Percentiles rank a stretch among this genome's conserved stretches.
Conservation (phyloP, 2,329 filamentous ascomycete genomes). For the Colletotrichum graminicola region DNA sequence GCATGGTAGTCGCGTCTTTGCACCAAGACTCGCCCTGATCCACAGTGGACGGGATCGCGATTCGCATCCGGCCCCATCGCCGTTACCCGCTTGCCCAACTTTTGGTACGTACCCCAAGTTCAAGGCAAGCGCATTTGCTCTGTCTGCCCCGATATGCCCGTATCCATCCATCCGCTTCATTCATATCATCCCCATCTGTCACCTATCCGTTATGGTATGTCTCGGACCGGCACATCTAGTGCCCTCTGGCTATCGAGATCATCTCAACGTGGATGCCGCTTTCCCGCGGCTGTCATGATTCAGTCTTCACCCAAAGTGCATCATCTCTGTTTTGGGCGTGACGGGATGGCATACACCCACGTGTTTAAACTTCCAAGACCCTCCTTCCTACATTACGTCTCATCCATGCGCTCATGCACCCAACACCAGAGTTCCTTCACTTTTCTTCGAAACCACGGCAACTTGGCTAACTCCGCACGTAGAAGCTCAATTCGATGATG, state of each 20-base stretch:
- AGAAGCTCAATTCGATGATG: constrained; percentile 41
- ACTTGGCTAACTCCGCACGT: constrained; percentile 14
- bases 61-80: constrained; percentile 38
- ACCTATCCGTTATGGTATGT: constrained; percentile 2
- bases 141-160: constrained; percentile 5
- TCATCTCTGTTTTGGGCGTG: constrained; percentile 39
- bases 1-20: constrained; percentile 37
- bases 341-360: constrained; percentile 37
- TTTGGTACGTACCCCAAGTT: constrained; percentile 23
- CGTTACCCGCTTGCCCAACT: constrained; percentile 29
- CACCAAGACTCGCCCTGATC: constrained; percentile 40
- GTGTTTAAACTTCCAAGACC: constrained; percentile 29
- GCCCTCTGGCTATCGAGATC: constrained; percentile 12
- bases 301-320: constrained; percentile 32
- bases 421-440: constrained; percentile 4
- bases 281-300: constrained; percentile 32
- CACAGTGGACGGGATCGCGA: constrained; percentile 41
- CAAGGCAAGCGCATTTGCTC: constrained; percentile 5
- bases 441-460: not conserved
- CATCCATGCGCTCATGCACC: constrained; percentile 17
- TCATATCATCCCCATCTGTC: constrained; percentile 1
- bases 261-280: constrained; percentile 13
- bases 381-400: constrained; percentile 7
- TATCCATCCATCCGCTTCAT: constrained; percentile 5
- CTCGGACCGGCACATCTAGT: constrained; percentile 8